Conservation (phyloP, 768 basidiomycete genomes). For the Lactarius akahatsu region DNA sequence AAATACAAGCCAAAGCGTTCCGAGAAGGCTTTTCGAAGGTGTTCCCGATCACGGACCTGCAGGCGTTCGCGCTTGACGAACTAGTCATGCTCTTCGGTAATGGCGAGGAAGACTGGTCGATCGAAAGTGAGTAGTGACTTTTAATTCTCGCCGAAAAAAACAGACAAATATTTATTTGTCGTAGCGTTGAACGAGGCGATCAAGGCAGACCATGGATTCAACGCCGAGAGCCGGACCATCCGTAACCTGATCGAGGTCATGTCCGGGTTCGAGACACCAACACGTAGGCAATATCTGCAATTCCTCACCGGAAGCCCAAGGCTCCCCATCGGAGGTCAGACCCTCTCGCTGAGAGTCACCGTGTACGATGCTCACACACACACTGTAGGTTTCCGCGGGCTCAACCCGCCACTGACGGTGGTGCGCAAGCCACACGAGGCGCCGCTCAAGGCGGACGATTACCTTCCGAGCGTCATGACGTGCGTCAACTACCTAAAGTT, state of each 20-base stretch:
- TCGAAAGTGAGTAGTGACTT: conserved; percentile 72
- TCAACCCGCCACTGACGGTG: conserved; percentile 92
- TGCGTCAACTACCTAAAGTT: conserved; percentile 97
- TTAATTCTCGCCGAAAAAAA: conserved; percentile 10
- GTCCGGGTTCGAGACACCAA: conserved; percentile 68
- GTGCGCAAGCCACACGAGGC: conserved; percentile 96
- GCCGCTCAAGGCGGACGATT: conserved; percentile 88
- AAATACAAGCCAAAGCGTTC: conserved; percentile 85
- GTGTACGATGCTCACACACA: conserved; percentile 4
- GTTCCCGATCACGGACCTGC: conserved; percentile 88
- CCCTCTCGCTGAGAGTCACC: not conserved
- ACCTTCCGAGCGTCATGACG: conserved; percentile 97
- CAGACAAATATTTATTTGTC: conserved; percentile 22
- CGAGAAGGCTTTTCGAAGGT: conserved; percentile 94
- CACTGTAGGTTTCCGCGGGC: conserved; percentile 80
- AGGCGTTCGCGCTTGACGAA: conserved; percentile 92
- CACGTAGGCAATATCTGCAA: conserved; percentile 86
- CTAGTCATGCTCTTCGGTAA: conserved; percentile 96
- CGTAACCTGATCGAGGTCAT: conserved; percentile 85
- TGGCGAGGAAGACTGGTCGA: conserved; percentile 95
- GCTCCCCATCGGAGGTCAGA: conserved; percentile 88
- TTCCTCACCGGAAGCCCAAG: conserved; percentile 98
- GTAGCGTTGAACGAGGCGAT: conserved; percentile 83
- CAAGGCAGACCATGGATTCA: conserved; percentile 98
- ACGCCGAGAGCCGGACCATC: conserved; percentile 90